Base-by-base conservation (phyloP, 2,329 filamentous ascomycete genomes). In the Colletotrichum sp. region DNA sequence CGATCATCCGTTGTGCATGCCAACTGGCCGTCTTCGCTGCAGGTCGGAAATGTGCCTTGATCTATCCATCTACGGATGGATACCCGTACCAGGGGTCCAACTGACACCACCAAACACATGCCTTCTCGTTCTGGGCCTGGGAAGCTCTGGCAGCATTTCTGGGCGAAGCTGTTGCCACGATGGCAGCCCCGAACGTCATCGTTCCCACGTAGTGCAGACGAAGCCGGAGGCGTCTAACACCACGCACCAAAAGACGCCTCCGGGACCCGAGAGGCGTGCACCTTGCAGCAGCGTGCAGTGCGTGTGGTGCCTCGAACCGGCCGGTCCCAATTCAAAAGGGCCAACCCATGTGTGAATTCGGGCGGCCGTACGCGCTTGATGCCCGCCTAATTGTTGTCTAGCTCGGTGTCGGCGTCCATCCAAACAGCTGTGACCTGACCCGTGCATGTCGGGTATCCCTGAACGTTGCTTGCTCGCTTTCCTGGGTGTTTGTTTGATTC, bases 251-350 rank as follows among this genome's bases (percentile, higher is more conserved):
- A 57, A 64, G 54, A 64, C 36, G 29, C 54, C 57, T 21, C 68
- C 55, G 57, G 18, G n/a, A 33, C 27, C n/a, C 68, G 51, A 47
- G 27, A 61, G 54, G 51, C 59, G 51, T 38, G 38, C 11, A 47
- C 13, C 13, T 29, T 55, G 12, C 43, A 47, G 43, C 43, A 47
- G n/a, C 43, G 43, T 51, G 43, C 43, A 51, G 43, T 51, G 43
- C n/a, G 43, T 51, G 43, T 51, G 43, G n/a, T 38, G 54, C 33
- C 67, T 73, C 59, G 66, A 70, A 70, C 59, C 55, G 36, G 70
- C 59, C 33, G 38, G 51, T 55, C 27, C 21, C 54, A 29, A 24
- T 65, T 24, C 27, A 61, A 66, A 58, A 55, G 38, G 54, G 33
- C 13, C 11, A 43, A 13, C 27, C 38, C 38, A 55, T 43, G 33